Evolutionary conservation across 2,329 filamentous ascomycete species (phyloP).

Genomic region (Zasmidium cellare): DNA sequence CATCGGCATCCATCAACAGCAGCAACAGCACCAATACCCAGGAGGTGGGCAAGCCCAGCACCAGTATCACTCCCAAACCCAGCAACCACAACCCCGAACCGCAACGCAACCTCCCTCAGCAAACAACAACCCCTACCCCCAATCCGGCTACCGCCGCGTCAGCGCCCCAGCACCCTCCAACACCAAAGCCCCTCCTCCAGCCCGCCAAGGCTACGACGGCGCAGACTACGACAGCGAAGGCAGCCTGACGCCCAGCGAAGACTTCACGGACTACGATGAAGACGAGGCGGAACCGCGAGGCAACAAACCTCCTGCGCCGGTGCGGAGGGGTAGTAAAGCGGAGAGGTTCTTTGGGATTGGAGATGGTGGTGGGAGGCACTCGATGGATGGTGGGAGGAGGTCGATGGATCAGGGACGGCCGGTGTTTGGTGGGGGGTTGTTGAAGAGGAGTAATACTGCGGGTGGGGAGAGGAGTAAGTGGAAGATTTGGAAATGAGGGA

Average conservation of each 20-base stretch:
- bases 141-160: slow-evolving; percentile 18
- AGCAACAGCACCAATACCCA: slow-evolving; percentile 7
- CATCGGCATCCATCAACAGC: slow-evolving; percentile 15
- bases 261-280: slow-evolving; percentile 27
- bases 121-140: slow-evolving; percentile 12
- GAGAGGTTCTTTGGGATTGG: slow-evolving; percentile 34
- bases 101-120: background rate
- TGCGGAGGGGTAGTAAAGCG: slow-evolving; percentile 31
- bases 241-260: slow-evolving; percentile 28
- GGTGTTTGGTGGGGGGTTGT: slow-evolving; percentile 5
- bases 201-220: slow-evolving; percentile 2
- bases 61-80: background rate
- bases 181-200: background rate
- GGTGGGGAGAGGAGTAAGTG: slow-evolving; percentile 35
- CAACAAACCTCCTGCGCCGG: slow-evolving; percentile 11
- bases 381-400: slow-evolving; percentile 6
- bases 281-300: slow-evolving; percentile 6
- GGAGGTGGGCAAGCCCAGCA: background rate
- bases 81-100: background rate
- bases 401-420: slow-evolving; percentile 18
- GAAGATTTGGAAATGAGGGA: slow-evolving; percentile 28
- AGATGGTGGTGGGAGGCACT: background rate
- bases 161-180: slow-evolving; percentile 10
- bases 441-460: slow-evolving; percentile 15
- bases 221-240: slow-evolving; percentile 21